Evolutionary conservation across 78 protist genomes (phyloP), one percentile per base, ranked within the genome.

Genomic region (Pigoraptor vietnamica): DNA sequence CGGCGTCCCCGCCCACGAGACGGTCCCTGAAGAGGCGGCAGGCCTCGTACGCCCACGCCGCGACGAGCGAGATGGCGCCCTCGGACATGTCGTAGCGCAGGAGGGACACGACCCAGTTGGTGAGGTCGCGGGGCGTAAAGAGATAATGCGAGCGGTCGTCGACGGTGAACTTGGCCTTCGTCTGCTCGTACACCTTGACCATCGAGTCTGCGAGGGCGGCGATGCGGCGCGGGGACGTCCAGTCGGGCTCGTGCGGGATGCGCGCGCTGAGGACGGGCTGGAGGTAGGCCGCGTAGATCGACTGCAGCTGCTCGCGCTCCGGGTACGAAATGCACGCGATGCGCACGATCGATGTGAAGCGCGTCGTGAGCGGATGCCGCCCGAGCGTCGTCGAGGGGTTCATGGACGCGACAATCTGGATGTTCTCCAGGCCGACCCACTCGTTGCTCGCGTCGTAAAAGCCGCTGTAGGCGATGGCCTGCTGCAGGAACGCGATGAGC

Each of bases 71-170:
- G 9, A 10, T 2, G 21, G 19, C 23, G 37, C 39, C 55, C 32
- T 6, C 40, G 0, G 32, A n/a, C 48, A 86, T 84, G 88, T 93
- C 94, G 86, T 94, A 96, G 21, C 92, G 89, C 33, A 92, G 40
- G 39, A 96, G 81, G 23, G 90, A 90, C 35, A 88, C 19, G 23
- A 83, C 89, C 97, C 97, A 95, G 23, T 39, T n/a, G 40, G 98
- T 95, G 36, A 97, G 79, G 86, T 96, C 97, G 33, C 98, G 95
- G 0, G 99, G 98, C 1, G 96, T 93, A 87, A 94, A 96, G 39
- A 95, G 19, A 93, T 97, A 97, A 87, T 97, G 98, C 24, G 94
- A 38, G 33, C 91, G 90, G 33, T 90, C 93, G 48, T 96, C 98
- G 25, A 40, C 92, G 24, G 95, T 84, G 91, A 94, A 96, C 56